Evolutionary conservation across 345 rosid species (phyloP), one percentile per base, ranked within the genome.

Genomic region (Acer campestre): DNA sequence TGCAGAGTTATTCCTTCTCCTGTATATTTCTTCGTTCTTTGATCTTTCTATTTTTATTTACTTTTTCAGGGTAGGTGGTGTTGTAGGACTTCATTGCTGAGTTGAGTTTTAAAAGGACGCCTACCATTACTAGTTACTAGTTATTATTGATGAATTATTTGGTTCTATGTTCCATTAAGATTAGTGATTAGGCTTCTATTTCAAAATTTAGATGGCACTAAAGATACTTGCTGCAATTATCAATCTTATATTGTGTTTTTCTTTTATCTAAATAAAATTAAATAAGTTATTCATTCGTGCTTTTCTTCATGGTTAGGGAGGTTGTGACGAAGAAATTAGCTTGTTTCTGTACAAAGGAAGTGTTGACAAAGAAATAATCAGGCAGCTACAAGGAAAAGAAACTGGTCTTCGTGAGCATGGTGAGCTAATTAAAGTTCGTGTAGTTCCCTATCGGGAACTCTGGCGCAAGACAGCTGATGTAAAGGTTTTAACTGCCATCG

Each of bases 311-410:
- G 70, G 16, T 8, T 74, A 92, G 99, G 99, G 99, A 79, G 97
- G 98, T 25, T 91, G 98, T n/a, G 98, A 95, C 68, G 98, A 95
- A 86, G 98, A 91, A 84, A 73, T 95, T 61, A 82, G 96, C 63
- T 62, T 95, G 80, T 92, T 92, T 81, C 84, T 93, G 12, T 93
- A 90, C 79, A 88, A 84, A 89, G 87, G 85, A 44, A 10, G 68
- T 70, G 93, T 95, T n/a, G 87, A 83, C 42, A 81, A 84, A 77
- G 94, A 89, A 69, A 76, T 82, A 13, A 88, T 91, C 80, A 81
- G 61, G 42, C 89, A 88, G 68, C 84, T 95, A 61, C 94, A 90
- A 89, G 99, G 97, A 17, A 93, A 88, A 85, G 91, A 92, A 86
- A 82, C 94, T 17, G 98, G 99, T 48, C 92, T 89, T 27, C 89